A percentile compares a stretch with the other conserved stretches of the same genome.
phyloP scores from a whole-genome alignment of 1,284 basidiomycete genomes.

The Wallemia mellicola region DNA sequence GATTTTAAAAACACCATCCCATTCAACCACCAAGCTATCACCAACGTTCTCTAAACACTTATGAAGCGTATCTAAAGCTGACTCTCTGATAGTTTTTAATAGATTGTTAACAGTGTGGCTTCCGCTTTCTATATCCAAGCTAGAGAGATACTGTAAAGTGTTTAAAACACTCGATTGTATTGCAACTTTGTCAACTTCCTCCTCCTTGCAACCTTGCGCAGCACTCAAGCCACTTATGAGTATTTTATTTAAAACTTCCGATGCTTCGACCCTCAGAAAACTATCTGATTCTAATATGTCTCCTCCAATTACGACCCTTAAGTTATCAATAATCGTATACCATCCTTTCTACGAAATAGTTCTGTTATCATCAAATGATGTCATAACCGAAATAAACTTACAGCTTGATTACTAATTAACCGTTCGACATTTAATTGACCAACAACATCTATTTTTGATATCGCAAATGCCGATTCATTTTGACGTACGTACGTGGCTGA shows the following conservation, averaged over 20 bases:
- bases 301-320: constrained; percentile 40
- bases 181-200: constrained; percentile 26
- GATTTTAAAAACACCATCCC: background rate
- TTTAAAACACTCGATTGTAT: constrained; percentile 52
- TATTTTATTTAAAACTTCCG: constrained; percentile 52
- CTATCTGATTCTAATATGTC: constrained; percentile 33
- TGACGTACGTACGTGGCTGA: constrained; percentile 5
- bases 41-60: constrained; percentile 36
- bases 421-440: constrained; percentile 53
- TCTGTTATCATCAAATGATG: background rate
- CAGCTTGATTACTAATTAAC: constrained; percentile 39
- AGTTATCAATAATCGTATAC: constrained; percentile 44
- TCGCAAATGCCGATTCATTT: constrained; percentile 33
- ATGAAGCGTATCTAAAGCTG: constrained; percentile 64
- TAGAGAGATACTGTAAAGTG: constrained; percentile 41
- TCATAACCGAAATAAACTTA: background rate
- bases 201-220: constrained; percentile 10
- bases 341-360: constrained; percentile 25
- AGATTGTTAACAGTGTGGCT: constrained; percentile 20
- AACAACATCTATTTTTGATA: constrained; percentile 52
- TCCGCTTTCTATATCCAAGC: constrained; percentile 20
- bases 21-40: background rate
- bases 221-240: constrained; percentile 23
- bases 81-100: constrained; percentile 43
- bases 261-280: constrained; percentile 52